Evolutionary conservation across 2,329 filamentous ascomycete species (phyloP), one percentile per base, ranked within the genome.

Genomic region (Emmonsiellopsis sp.): DNA sequence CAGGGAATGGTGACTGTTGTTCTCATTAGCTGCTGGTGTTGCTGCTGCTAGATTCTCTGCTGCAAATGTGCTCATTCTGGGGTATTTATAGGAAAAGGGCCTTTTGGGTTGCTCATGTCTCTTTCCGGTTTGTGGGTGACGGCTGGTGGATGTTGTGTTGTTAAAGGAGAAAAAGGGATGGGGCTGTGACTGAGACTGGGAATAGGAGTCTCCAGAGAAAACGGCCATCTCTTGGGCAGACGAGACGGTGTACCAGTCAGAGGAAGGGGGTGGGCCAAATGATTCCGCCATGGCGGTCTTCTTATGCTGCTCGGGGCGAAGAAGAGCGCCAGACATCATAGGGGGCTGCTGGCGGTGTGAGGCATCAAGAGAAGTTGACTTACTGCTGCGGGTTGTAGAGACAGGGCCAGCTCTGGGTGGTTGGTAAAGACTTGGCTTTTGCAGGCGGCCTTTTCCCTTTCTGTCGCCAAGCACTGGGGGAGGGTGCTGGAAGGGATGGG

Each of bases 401-500:
- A 49, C 31, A 27, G 37, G 45, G 36, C 53, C 47, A 36, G 48
- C 31, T 21, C 33, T 44, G 36, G 51, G 10, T 27, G 9, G 40
- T 34, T 50, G 53, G 33, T 53, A 49, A 11, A 49, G 36, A 5
- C 11, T 49, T n/a, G 39, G 47, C 9, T 49, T 49, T 32, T 37
- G 17, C 7, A 49, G 17, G 21, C 39, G 42, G n/a, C 37, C 37
- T 21, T 46, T 49, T n/a, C 42, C 31, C 17, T 49, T 55, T 37
- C 45, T 51, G 37, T 42, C 47, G 36, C 42, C 34, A 21, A 58
- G 45, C 32, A 45, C 50, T 6, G 58, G 58, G 9, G 58, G 58
- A 17, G 58, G 40, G 10, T 42, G 50, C 42, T 45, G 51, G 48
- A 60, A 60, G 10, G 58, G 58, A 49, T 60, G 56, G 9, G 51